A percentile compares a stretch with the other conserved stretches of the same genome.
Conservation (phyloP, 495 filamentous ascomycete genomes). For the Aspergillus hancockii region DNA sequence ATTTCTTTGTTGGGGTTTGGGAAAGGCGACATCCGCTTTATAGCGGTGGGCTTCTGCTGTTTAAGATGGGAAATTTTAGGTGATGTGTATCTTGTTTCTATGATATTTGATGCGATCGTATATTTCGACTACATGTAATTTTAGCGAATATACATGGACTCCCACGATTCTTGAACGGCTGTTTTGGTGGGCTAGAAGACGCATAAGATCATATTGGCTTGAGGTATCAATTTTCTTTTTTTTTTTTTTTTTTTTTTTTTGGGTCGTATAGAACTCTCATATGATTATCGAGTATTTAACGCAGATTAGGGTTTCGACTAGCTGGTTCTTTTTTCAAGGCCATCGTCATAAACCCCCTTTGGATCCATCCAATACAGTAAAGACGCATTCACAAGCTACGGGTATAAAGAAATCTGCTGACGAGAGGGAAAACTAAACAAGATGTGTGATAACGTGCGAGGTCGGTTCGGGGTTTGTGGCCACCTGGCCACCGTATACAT, state of each 20-base stretch:
- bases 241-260: neutral
- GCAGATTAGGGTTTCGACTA: neutral
- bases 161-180: neutral
- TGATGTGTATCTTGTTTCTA: neutral
- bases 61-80: neutral
- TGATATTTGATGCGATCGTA: neutral
- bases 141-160: neutral
- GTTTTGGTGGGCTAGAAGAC: neutral
- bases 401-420: neutral
- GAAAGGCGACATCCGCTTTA: neutral
- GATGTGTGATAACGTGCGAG: constrained; percentile 26
- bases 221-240: neutral
- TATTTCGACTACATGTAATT: neutral
- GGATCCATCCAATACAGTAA: neutral
- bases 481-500: constrained; percentile 27
- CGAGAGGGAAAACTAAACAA: neutral
- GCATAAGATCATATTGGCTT: neutral
- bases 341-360: neutral
- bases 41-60: neutral
- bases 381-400: neutral
- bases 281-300: neutral
- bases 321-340: neutral
- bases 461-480: constrained; percentile 22
- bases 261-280: neutral
- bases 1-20: neutral